Percentiles rank a stretch among this genome's conserved stretches.
These are phyloP conservation scores for Tephrocybe rancida DNA, from an alignment of 768 basidiomycete genomes.

Conservation along the genomic window DNA sequence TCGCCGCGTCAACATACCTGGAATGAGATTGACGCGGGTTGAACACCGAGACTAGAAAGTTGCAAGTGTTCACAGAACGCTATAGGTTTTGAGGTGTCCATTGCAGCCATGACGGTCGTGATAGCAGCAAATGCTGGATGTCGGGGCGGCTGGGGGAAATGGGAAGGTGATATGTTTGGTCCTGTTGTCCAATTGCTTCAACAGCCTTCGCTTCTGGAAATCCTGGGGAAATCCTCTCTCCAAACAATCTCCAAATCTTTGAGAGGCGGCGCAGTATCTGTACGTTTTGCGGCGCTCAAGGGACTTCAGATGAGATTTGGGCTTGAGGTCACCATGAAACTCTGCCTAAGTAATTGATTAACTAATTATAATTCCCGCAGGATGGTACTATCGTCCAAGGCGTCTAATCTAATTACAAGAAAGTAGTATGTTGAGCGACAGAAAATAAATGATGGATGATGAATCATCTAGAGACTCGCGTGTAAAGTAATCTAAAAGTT, in stretches of 20 bases:
- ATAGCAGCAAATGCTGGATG: slow-evolving; percentile 16
- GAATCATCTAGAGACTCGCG: neutral
- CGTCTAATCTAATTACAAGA: neutral
- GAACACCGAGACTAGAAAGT: slow-evolving; percentile 93
- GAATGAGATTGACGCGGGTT: slow-evolving; percentile 96
- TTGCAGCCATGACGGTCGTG: slow-evolving; percentile 40
- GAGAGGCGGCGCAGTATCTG: too few species aligned
- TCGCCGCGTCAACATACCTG: slow-evolving; percentile 65
- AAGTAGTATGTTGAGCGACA: neutral
- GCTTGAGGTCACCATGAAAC: too few species aligned
- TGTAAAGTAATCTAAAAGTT: neutral
- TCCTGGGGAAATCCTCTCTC: too few species aligned
- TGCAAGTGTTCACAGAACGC: slow-evolving; percentile 91
- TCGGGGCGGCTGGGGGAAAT: slow-evolving; percentile 7
- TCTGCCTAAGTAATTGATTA: too few species aligned
- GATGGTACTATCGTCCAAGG: neutral
- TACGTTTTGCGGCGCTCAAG: too few species aligned
- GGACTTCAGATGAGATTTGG: too few species aligned
- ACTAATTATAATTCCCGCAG: too few species aligned
- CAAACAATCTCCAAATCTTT: too few species aligned
- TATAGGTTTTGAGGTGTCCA: slow-evolving; percentile 73
- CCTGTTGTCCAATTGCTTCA: slow-evolving; percentile 8
- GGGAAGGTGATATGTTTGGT: slow-evolving; percentile 14
- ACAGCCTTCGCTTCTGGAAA: too few species aligned
- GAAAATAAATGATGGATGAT: neutral